Base-by-base conservation (phyloP, 208 protist species). In the Crithidia expoeki region DNA sequence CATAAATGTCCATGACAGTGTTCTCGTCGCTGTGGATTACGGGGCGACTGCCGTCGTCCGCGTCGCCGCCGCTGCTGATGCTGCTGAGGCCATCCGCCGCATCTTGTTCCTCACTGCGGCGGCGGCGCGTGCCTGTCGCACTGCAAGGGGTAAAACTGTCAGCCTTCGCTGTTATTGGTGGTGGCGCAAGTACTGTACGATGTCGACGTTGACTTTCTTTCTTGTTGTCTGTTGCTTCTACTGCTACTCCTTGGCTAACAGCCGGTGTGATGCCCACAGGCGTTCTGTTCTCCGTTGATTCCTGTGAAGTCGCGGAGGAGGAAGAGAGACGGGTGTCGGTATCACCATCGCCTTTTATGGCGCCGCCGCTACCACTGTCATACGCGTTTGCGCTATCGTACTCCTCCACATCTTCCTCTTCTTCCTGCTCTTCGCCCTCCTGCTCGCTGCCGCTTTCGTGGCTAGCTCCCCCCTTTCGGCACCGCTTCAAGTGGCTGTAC, bases 401-500 rank as follows among this genome's bases (percentile, higher is more conserved):
- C 46, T n/a, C 44, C 11, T 52, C 60, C 3, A 33, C 60, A 2
- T 52, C 55, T 16, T 64, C 14, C 6, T 14, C 27, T 25, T 46
- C n/a, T 46, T 60, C 58, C 21, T 51, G 32, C 11, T 34, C 59
- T 17, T 53, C 42, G 28, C 30, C 60, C 38, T 60, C 51, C 3
- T 21, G 23, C 9, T 40, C 12, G 36, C 36, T 40, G 36, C 12
- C 36, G 36, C 36, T 40, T 5, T 12, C 12, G 36, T 40, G 36
- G 36, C 36, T 5, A 5, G 9, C 36, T 5, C 36, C 36, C 5
- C 32, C 21, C 34, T 30, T n/a, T 17, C 52, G 44, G 21, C 40
- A 33, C 1, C 62, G 71, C 56, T 76, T 76, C 34, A 76, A 56
- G 19, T 76, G 62, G 33, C 71, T 76, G 71, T 71, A 76, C 42